Conservation (phyloP, 176 grass and related monocot species). For the Cymbopogon citratus region DNA sequence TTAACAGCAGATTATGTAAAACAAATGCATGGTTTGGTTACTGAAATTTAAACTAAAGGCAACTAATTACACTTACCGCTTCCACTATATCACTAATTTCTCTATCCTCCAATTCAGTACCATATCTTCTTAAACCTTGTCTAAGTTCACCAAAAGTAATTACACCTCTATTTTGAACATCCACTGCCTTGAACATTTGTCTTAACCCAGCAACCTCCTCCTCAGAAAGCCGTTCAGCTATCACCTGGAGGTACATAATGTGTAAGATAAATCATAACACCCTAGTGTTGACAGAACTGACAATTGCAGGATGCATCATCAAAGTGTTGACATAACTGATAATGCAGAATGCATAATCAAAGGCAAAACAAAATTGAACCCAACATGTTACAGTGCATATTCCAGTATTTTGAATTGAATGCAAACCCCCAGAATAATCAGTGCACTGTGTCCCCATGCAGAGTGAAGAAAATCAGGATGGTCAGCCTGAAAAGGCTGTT, state of each 20-base stretch:
- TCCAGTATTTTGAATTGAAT: background rate
- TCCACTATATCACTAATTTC: slow-evolving; percentile 63
- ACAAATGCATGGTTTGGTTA: background rate
- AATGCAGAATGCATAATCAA: background rate
- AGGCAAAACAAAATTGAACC: background rate
- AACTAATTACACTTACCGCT: slow-evolving; percentile 47
- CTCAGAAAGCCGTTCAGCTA: slow-evolving; percentile 82
- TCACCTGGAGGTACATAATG: slow-evolving; percentile 49
- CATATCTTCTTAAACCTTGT: slow-evolving; percentile 79
- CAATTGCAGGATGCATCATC: too few species aligned
- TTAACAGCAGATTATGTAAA: background rate
- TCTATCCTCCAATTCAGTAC: slow-evolving; percentile 51
- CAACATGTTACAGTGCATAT: background rate
- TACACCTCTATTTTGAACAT: slow-evolving; percentile 61
- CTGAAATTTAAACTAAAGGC: background rate
- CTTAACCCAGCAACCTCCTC: slow-evolving; percentile 97
- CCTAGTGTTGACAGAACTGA: too few species aligned
- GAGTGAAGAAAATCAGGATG: slow-evolving; percentile 4
- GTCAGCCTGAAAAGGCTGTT: background rate
- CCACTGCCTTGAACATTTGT: slow-evolving; percentile 82
- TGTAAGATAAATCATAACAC: slow-evolving; percentile 5
- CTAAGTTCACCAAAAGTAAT: slow-evolving; percentile 83
- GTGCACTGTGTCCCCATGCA: background rate
- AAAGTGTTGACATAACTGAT: background rate
- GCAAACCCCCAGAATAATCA: background rate